Conservation (phyloP, 768 basidiomycete genomes). For the Sutorius australiensis region DNA sequence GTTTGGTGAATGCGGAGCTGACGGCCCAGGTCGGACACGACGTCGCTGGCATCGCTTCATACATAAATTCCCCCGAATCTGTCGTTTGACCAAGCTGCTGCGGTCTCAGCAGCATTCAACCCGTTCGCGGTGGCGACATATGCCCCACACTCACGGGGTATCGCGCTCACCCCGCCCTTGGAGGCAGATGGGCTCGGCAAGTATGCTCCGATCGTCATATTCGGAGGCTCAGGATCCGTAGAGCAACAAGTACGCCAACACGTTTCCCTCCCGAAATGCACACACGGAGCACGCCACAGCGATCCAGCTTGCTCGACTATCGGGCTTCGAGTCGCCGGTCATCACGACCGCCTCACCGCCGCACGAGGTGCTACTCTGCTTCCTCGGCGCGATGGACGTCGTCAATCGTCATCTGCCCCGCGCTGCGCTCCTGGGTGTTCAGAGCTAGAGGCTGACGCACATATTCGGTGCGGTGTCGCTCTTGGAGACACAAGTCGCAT, state of each 20-base stretch:
- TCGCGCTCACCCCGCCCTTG: constrained; percentile 30
- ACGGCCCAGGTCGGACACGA: not conserved
- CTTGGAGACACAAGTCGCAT: constrained; percentile 28
- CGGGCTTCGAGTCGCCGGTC: constrained; percentile 34
- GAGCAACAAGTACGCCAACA: constrained; percentile 31
- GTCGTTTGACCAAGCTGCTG: constrained; percentile 35
- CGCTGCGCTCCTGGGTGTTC: not conserved
- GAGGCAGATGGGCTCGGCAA: constrained; percentile 26
- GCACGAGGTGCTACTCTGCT: constrained; percentile 28
- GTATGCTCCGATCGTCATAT: constrained; percentile 31
- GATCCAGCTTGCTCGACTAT: constrained; percentile 32
- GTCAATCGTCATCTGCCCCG: constrained; percentile 28
- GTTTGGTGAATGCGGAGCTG: not conserved
- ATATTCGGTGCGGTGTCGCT: constrained; percentile 30
- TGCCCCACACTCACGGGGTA: constrained; percentile 22
- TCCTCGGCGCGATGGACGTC: constrained; percentile 36
- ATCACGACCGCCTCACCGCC: constrained; percentile 37
- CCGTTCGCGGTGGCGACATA: constrained; percentile 36
- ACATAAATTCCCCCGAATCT: constrained; percentile 32
- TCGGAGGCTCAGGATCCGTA: constrained; percentile 36
- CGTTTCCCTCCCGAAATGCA: too few relatives aligned
- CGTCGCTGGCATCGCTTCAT: too few relatives aligned
- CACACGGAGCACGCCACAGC: constrained; percentile 6
- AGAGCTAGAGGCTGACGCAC: not conserved
- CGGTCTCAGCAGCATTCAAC: constrained; percentile 31